Evolutionary conservation across 2,329 filamentous ascomycete species (phyloP).

Genomic region (Zasmidium citrigriseum): DNA sequence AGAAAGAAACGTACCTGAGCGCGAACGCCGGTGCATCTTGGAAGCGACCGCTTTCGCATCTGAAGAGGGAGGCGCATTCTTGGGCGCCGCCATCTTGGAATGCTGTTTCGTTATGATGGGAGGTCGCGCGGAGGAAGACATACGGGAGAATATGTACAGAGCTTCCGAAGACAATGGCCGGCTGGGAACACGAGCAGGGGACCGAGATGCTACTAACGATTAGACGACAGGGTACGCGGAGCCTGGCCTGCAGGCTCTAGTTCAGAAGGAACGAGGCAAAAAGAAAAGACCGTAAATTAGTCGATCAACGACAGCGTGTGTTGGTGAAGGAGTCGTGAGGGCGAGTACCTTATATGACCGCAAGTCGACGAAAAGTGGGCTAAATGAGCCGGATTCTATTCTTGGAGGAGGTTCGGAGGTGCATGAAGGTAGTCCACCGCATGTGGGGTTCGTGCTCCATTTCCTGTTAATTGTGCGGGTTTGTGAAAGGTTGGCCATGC

Average conservation of each 20-base stretch:
- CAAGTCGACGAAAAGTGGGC: slow-evolving; percentile 41
- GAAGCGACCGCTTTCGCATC: slow-evolving; percentile 56
- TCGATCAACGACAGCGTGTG: slow-evolving; percentile 41
- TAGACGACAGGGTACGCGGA: slow-evolving; percentile 46
- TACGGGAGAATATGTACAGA: slow-evolving; percentile 45
- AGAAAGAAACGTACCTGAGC: slow-evolving; percentile 73
- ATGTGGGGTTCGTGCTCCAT: slow-evolving; percentile 24
- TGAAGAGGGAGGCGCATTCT: slow-evolving; percentile 42
- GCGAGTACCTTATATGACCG: slow-evolving; percentile 51
- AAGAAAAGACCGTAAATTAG: slow-evolving; percentile 49
- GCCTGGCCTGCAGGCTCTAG: slow-evolving; percentile 51
- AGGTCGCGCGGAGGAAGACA: slow-evolving; percentile 47
- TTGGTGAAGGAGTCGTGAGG: slow-evolving; percentile 36
- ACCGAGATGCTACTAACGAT: slow-evolving; percentile 34
- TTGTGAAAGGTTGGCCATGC: slow-evolving; percentile 20
- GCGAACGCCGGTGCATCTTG: slow-evolving; percentile 91
- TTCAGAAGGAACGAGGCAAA: slow-evolving; percentile 35
- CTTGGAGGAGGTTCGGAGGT: slow-evolving; percentile 40
- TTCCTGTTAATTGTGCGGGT: slow-evolving; percentile 27
- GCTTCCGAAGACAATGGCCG: slow-evolving; percentile 32
- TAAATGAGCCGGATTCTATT: slow-evolving; percentile 47
- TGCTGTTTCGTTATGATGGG: slow-evolving; percentile 41
- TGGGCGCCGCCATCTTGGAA: slow-evolving; percentile 52
- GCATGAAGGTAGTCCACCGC: slow-evolving; percentile 15
- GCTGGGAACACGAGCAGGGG: slow-evolving; percentile 34